These are phyloP conservation scores for Entrophospora sp. DNA, from an alignment of 192 early-diverging fungal species.

Conservation along the genomic window DNA sequence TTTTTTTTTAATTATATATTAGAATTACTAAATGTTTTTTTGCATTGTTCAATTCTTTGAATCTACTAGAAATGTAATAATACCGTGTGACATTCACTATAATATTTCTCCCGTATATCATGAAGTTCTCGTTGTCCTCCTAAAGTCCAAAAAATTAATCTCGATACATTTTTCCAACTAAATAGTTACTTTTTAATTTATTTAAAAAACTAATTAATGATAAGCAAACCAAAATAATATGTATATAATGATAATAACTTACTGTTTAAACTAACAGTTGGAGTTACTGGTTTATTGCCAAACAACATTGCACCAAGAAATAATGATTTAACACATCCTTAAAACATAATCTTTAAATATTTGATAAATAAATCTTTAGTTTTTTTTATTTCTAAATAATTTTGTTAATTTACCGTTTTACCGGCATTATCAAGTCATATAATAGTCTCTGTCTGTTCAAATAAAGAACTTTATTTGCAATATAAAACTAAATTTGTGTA, in stretches of 20 bases:
- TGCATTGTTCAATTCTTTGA: constrained; percentile 77
- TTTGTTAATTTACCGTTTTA: constrained; percentile 81
- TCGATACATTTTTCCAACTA: constrained; percentile 64
- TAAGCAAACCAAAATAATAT: too few species aligned
- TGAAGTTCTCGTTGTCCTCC: constrained; percentile 85
- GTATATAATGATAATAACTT: too few species aligned
- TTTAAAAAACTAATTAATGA: too few species aligned
- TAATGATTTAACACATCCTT: constrained; percentile 79
- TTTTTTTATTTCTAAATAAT: too few species aligned
- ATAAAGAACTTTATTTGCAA: too few species aligned
- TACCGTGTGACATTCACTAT: constrained; percentile 85
- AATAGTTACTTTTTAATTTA: not conserved
- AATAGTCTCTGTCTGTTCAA: too few species aligned
- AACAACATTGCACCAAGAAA: constrained; percentile 61
- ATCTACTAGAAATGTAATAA: constrained; percentile 87
- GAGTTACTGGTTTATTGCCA: constrained; percentile 75
- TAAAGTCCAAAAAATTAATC: constrained; percentile 88
- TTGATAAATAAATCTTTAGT: not conserved
- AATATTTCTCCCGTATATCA: constrained; percentile 88
- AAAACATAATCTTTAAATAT: constrained; percentile 4
- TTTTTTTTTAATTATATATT: not conserved
- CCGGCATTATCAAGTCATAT: constrained; percentile 95
- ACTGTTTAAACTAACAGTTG: constrained; percentile 91
- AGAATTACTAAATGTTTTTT: constrained; percentile 60
- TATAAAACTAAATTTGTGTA: too few species aligned